Percentiles rank a stretch among this genome's conserved stretches.
These are phyloP conservation scores for Podaxis sp. DNA, from an alignment of 768 basidiomycete species.

Conservation along the genomic window DNA sequence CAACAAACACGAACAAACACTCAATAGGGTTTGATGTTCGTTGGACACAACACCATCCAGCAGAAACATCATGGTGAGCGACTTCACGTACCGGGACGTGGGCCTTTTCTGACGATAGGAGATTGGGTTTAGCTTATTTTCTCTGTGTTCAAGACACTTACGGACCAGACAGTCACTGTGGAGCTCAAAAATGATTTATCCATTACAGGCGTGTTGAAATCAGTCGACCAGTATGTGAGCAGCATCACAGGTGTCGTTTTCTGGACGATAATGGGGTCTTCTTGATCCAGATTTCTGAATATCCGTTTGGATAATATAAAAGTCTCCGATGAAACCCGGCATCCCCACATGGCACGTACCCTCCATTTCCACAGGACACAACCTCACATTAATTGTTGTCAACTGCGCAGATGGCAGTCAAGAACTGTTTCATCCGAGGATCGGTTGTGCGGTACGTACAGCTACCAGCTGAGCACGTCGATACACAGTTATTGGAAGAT, in stretches of 20 bases:
- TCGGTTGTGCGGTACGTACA: constrained; percentile 98
- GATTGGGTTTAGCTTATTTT: constrained; percentile 69
- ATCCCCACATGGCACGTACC: constrained; percentile 90
- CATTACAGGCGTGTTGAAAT: constrained; percentile 93
- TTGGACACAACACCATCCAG: neutral
- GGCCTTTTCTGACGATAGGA: neutral
- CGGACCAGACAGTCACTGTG: constrained; percentile 94
- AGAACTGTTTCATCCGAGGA: constrained; percentile 98
- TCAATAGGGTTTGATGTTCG: neutral
- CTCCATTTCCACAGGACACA: neutral
- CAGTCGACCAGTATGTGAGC: constrained; percentile 88
- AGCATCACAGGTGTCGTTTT: constrained; percentile 5
- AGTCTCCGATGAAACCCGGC: constrained; percentile 87
- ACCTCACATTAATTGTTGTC: neutral
- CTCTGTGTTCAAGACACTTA: constrained; percentile 99
- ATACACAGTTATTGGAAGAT: constrained; percentile 94
- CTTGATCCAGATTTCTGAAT: constrained; percentile 74
- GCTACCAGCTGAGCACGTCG: constrained; percentile 88
- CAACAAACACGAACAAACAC: constrained; percentile 7
- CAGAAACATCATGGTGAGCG: constrained; percentile 9
- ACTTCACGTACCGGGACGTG: neutral
- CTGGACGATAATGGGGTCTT: constrained; percentile 9
- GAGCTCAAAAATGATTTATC: constrained; percentile 99
- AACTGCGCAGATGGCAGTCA: constrained; percentile 84
- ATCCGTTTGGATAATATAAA: constrained; percentile 94